phyloP scores from a whole-genome alignment of 2,329 filamentous ascomycete genomes.

The Fusarium burgessii region DNA sequence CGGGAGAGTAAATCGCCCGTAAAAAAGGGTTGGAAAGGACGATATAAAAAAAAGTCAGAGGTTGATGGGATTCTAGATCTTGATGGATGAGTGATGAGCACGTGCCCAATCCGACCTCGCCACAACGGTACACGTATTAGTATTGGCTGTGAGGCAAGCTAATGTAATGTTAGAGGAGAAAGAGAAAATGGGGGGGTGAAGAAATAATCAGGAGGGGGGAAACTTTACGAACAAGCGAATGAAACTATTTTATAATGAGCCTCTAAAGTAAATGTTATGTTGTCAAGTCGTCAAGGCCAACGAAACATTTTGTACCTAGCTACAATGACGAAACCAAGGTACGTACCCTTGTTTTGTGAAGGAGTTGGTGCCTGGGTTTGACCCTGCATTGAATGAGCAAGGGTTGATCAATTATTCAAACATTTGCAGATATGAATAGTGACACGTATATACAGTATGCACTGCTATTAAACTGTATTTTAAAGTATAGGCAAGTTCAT shows the following conservation, averaged over 20 bases:
- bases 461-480: background rate
- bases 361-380: slow-evolving; percentile 23
- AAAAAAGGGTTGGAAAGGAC: slow-evolving; percentile 1
- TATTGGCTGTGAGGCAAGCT: slow-evolving; percentile 14
- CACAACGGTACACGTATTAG: slow-evolving; percentile 21
- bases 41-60: slow-evolving; percentile 7
- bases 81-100: slow-evolving; percentile 24
- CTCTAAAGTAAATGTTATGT: slow-evolving; percentile 15
- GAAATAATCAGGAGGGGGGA: background rate
- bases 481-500: slow-evolving; percentile 20
- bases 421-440: background rate
- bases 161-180: background rate
- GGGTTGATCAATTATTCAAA: background rate
- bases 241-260: background rate
- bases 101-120: slow-evolving; percentile 36
- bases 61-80: slow-evolving; percentile 13
- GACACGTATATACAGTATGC: background rate
- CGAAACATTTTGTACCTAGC: slow-evolving; percentile 12
- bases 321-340: slow-evolving; percentile 12
- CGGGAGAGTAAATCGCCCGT: background rate
- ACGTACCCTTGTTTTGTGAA: slow-evolving; percentile 26
- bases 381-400: slow-evolving; percentile 17
- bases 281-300: slow-evolving; percentile 35
- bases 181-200: slow-evolving; percentile 3
- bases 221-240: background rate